Evolutionary conservation across 2,329 filamentous ascomycete genomes (phyloP).

Genomic region (Fusarium duplospermum): DNA sequence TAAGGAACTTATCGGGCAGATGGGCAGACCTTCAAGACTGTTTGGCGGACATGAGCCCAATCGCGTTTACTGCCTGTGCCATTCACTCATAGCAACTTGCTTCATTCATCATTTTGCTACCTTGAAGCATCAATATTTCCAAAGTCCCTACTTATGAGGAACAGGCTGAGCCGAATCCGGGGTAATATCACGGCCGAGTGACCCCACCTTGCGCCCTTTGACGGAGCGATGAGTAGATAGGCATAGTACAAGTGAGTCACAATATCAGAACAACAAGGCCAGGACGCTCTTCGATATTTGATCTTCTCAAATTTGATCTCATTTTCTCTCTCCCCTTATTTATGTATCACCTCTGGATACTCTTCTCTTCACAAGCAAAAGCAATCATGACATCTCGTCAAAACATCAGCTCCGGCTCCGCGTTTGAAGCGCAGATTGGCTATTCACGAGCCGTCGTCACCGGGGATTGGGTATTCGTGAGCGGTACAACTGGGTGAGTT

Average conservation of each 20-base stretch:
- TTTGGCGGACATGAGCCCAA: neutral
- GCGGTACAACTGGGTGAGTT: slow-evolving; percentile 64
- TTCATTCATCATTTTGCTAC: slow-evolving; percentile 53
- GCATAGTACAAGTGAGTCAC: slow-evolving; percentile 12
- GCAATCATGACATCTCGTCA: slow-evolving; percentile 47
- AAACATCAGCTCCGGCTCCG: slow-evolving; percentile 62
- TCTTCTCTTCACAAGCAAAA: neutral
- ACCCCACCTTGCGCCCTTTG: slow-evolving; percentile 3
- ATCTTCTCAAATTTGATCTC: neutral
- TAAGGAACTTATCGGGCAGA: neutral
- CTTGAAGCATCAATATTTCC: slow-evolving; percentile 19
- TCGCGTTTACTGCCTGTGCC: neutral
- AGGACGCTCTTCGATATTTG: neutral
- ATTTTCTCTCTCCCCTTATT: neutral
- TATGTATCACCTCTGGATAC: neutral
- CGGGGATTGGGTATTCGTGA: slow-evolving; percentile 64
- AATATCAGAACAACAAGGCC: neutral
- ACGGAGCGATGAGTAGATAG: neutral
- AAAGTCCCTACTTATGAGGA: slow-evolving; percentile 52
- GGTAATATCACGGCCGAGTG: neutral
- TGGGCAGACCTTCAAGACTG: neutral
- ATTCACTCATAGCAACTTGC: neutral
- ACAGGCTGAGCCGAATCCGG: neutral
- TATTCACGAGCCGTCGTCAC: slow-evolving; percentile 66
- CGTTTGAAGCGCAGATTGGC: slow-evolving; percentile 64